Conservation (phyloP, 2,329 filamentous ascomycete species). For the Neurospora crassa region DNA sequence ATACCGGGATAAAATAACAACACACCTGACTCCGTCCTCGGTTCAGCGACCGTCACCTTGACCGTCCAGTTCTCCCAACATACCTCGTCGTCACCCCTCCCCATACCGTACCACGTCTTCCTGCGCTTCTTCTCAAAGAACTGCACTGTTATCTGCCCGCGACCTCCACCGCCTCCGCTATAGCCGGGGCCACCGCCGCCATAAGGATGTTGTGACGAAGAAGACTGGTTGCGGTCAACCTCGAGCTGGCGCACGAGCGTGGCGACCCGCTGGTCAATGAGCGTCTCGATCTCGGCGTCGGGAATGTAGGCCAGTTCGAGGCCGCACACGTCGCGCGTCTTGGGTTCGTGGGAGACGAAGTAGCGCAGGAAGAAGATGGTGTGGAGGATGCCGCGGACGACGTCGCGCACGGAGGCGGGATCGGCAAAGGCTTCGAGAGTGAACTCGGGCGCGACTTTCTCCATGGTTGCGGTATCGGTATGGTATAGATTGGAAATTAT, state of each 20-base stretch:
- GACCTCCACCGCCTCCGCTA: conserved; percentile 40
- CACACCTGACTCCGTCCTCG: conserved; percentile 78
- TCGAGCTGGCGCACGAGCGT: conserved; percentile 71
- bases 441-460: conserved; percentile 66
- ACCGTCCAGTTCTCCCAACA: conserved; percentile 97
- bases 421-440: conserved; percentile 91
- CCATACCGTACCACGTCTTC: conserved; percentile 63
- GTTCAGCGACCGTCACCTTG: conserved; percentile 86
- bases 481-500: background rate
- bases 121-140: conserved; percentile 90
- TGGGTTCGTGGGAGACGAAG: conserved; percentile 77
- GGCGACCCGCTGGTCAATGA: conserved; percentile 81
- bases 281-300: conserved; percentile 82
- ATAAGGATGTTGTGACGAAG: conserved; percentile 6
- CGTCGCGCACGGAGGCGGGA: conserved; percentile 78
- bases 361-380: conserved; percentile 99
- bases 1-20: conserved; percentile 20
- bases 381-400: conserved; percentile 89
- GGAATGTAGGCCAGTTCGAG: conserved; percentile 82
- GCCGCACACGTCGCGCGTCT: conserved; percentile 81
- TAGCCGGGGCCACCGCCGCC: conserved; percentile 3
- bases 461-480: conserved; percentile 27
- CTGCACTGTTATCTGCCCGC: conserved; percentile 75
- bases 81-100: conserved; percentile 73
- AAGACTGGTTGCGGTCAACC: conserved; percentile 35